Percentiles rank a stretch among this genome's conserved stretches.
Conservation (phyloP, 1,139 yeast species). For the Nakaseomyces bracarensis region DNA sequence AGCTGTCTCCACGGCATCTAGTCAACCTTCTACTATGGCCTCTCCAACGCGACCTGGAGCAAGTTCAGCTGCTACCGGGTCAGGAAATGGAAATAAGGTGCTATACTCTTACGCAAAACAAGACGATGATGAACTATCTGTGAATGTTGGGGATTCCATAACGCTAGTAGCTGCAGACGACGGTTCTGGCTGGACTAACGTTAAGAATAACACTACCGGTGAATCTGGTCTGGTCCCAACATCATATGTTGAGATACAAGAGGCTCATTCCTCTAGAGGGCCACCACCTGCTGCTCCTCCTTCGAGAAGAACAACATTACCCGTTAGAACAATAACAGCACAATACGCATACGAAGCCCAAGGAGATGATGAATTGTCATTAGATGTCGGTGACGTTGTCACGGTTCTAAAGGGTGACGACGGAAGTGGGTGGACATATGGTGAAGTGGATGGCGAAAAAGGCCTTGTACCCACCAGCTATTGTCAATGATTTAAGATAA, state of each 20-base stretch:
- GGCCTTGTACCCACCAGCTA: constrained; percentile 85
- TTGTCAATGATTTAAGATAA: constrained; percentile 19
- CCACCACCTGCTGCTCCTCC: constrained; percentile 74
- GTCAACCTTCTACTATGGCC: neutral
- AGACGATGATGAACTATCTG: constrained; percentile 67
- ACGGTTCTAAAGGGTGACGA: constrained; percentile 62
- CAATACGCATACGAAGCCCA: constrained; percentile 72
- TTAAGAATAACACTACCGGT: constrained; percentile 37
- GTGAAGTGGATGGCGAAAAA: constrained; percentile 61
- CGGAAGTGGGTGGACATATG: constrained; percentile 96
- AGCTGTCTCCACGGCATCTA: neutral
- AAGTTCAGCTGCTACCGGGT: neutral
- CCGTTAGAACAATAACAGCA: constrained; percentile 48
- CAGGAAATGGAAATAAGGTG: constrained; percentile 40
- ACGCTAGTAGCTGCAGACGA: constrained; percentile 60
- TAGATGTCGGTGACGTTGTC: constrained; percentile 68
- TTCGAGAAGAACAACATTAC: constrained; percentile 50
- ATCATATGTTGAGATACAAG: constrained; percentile 53
- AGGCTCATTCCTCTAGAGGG: constrained; percentile 13
- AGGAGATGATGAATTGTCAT: constrained; percentile 73
- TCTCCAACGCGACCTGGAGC: constrained; percentile 3
- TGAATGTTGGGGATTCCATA: constrained; percentile 55
- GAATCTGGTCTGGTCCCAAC: constrained; percentile 79
- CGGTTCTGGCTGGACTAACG: constrained; percentile 90
- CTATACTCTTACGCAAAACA: constrained; percentile 60